A percentile compares a stretch with the other conserved stretches of the same genome.
Evolutionary conservation across 768 basidiomycete genomes (phyloP).

Genomic region (Rhizopogon vesiculosus): DNA sequence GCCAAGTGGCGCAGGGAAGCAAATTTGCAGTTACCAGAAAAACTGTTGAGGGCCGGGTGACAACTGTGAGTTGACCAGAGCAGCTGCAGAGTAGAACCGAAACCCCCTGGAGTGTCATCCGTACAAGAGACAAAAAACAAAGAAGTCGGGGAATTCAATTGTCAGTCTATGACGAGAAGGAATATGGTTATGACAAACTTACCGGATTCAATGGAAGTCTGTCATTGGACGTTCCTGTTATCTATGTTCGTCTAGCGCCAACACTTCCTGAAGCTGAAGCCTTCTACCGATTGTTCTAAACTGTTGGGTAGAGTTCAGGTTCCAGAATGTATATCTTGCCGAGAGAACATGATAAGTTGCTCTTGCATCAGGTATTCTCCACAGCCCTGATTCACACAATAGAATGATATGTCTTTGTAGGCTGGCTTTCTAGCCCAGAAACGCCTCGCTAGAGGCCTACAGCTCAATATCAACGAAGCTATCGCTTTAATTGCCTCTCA

Average conservation of each 20-base stretch:
- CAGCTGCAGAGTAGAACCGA: background rate
- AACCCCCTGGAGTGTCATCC: too few species aligned
- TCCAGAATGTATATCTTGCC: slow-evolving; percentile 65
- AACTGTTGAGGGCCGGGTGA: too few species aligned
- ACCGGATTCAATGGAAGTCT: too few species aligned
- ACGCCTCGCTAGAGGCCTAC: slow-evolving; percentile 88
- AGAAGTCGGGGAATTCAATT: too few species aligned
- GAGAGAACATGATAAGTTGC: slow-evolving; percentile 69
- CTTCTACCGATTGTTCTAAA: background rate
- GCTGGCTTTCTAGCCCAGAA: slow-evolving; percentile 90
- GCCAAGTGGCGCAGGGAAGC: background rate
- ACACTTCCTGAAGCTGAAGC: too few species aligned
- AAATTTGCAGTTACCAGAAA: too few species aligned
- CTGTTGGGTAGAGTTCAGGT: background rate
- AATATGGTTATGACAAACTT: too few species aligned
- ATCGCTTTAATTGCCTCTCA: slow-evolving; percentile 88
- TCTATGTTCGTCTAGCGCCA: too few species aligned
- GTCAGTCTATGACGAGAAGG: too few species aligned
- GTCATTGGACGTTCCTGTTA: too few species aligned
- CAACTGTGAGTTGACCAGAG: too few species aligned
- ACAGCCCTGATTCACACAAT: background rate
- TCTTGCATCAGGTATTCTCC: slow-evolving; percentile 58
- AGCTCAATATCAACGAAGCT: slow-evolving; percentile 84
- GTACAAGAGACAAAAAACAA: too few species aligned
- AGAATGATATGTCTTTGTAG: slow-evolving; percentile 28